Percentiles rank a stretch among this genome's conserved stretches.
phyloP scores from a whole-genome alignment of 768 basidiomycete species.

The Austroboletus eburneus region DNA sequence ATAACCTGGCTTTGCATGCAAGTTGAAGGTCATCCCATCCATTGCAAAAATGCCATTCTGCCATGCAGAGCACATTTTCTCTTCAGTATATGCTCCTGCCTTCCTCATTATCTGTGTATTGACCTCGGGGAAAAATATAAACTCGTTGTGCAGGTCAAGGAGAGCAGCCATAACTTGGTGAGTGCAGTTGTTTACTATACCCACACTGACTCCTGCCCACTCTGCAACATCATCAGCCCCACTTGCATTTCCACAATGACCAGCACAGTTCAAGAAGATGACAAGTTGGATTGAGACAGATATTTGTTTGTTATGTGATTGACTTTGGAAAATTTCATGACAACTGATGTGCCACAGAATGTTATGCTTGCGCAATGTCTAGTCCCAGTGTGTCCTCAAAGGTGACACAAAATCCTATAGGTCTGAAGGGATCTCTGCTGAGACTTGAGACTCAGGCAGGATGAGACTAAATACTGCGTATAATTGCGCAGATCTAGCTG shows the following conservation, averaged over 20 bases:
- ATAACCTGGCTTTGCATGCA: too few relatives aligned
- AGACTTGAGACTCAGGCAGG: too few relatives aligned
- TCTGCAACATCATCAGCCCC: constrained; percentile 18
- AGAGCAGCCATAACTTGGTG: constrained; percentile 13
- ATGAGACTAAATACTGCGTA: too few relatives aligned
- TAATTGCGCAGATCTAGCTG: too few relatives aligned
- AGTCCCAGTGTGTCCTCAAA: too few relatives aligned
- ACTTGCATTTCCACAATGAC: constrained; percentile 18
- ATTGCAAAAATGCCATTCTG: not conserved
- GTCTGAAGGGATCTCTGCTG: too few relatives aligned
- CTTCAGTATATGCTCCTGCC: not conserved
- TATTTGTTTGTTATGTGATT: constrained; percentile 19
- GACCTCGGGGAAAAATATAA: constrained; percentile 5
- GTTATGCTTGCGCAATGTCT: too few relatives aligned
- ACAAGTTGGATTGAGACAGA: constrained; percentile 26
- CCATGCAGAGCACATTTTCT: not conserved
- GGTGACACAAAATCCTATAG: too few relatives aligned
- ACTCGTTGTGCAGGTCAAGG: constrained; percentile 4
- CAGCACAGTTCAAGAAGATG: constrained; percentile 25
- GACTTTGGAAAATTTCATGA: not conserved
- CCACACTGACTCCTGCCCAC: constrained; percentile 16
- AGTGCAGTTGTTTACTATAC: constrained; percentile 18
- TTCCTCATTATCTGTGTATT: not conserved
- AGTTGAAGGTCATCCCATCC: too few relatives aligned
- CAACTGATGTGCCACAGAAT: not conserved